Percentiles rank a stretch among this genome's conserved stretches.
Conservation (phyloP, 1,139 yeast genomes). For the Suhomyces maxii region DNA sequence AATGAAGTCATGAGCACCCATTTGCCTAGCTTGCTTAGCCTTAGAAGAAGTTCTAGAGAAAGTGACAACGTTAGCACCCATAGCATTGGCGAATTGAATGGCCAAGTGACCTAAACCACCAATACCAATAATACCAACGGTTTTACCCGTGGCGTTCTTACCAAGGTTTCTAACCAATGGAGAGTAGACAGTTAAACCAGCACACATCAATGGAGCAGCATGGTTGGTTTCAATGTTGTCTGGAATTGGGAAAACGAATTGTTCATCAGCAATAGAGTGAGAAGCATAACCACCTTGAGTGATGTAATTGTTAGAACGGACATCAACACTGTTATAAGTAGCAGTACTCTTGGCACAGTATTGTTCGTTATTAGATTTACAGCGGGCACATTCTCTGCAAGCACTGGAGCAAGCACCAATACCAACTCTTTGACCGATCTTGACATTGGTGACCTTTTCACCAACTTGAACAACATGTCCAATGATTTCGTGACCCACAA, state of each 20-base stretch:
- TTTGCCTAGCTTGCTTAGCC: conserved; percentile 34
- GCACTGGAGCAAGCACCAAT: conserved; percentile 56
- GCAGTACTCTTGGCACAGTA: conserved; percentile 44
- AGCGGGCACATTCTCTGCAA: conserved; percentile 51
- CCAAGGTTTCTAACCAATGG: conserved; percentile 47
- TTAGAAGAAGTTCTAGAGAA: conserved; percentile 39
- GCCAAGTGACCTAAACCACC: conserved; percentile 52
- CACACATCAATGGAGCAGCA: conserved; percentile 70
- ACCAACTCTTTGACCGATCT: conserved; percentile 63
- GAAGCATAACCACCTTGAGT: conserved; percentile 65
- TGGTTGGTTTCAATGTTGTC: conserved; percentile 43
- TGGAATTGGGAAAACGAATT: conserved; percentile 58
- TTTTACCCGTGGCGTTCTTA: conserved; percentile 32
- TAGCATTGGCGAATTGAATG: conserved; percentile 39
- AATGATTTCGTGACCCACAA: conserved; percentile 54
- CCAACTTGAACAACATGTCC: conserved; percentile 58
- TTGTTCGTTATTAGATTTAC: conserved; percentile 48
- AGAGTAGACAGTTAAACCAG: conserved; percentile 62
- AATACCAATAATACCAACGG: conserved; percentile 50
- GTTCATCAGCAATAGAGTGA: conserved; percentile 53
- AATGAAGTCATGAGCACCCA: conserved; percentile 43
- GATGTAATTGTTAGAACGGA: conserved; percentile 35
- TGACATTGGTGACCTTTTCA: conserved; percentile 41
- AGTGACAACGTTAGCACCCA: conserved; percentile 44
- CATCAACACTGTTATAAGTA: conserved; percentile 48